Evolutionary conservation across 192 early-diverging fungal species (phyloP), one percentile per base, ranked within the genome.

Genomic region (Podila epicladia): DNA sequence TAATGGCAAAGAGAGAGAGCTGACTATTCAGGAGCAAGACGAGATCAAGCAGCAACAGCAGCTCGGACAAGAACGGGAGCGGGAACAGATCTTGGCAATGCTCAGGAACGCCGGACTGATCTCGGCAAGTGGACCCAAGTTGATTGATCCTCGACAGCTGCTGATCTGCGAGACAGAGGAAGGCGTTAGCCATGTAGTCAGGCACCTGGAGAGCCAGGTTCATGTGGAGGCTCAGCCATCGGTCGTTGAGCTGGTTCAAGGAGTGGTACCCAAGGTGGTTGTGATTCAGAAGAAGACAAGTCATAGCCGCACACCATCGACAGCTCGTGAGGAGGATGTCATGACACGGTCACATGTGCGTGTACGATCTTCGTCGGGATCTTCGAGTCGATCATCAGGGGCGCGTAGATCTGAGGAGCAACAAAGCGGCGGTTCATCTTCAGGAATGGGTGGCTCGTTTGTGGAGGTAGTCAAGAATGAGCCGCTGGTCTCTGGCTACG

Each of bases 131-230:
- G 71, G 67, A 13, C 67, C 77, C 11, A 80, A 80, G 50, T 22
- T 80, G 45, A 82, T 95, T 60, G 93, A 94, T 65, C 67, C 69
- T 5, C 88, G 90, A 45, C 89, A 91, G 53, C 69, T 94, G n/a
- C 71, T 93, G 11, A 92, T 91, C 74, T 94, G 92, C 83, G 86
- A 87, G 49, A 89, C 90, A 2, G 88, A 89, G 67, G 84, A 90
- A 55, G 92, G 91, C 1, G 89, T 92, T 31, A 75, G 84, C 20
- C 91, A 93, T 75, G 85, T 95, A 15, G 89, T 95, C 28, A 85
- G 91, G 51, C 91, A 92, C 74, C 69, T 95, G 41, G 87, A 91
- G 35, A 87, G 91, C 12, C 55, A 67, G 38, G 73, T 93, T 17
- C 94, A 95, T 79, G 79, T 93, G 41, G 94, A 95, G 69, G 86